These are phyloP conservation scores for Xylaria scruposa DNA, from an alignment of 495 filamentous ascomycete species.

Conservation along the genomic window DNA sequence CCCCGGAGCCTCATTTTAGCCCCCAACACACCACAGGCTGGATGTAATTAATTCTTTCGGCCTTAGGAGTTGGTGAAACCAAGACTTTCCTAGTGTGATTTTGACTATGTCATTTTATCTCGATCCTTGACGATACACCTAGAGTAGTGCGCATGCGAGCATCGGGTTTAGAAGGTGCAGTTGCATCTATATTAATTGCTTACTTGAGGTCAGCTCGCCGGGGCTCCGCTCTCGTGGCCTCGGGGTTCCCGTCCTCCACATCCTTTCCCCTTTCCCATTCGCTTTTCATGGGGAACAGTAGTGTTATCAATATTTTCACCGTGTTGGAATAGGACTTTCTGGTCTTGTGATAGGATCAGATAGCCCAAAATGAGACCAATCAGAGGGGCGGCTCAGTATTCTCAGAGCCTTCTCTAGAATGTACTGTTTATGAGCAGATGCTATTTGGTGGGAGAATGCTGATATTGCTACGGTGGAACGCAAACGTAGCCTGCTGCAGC, in stretches of 20 bases:
- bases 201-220: constrained; percentile 16
- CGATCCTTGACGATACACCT: not conserved
- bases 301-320: not conserved
- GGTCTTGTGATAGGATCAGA: not conserved
- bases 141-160: not conserved
- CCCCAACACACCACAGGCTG: not conserved
- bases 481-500: not conserved
- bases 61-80: not conserved
- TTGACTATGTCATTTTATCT: not conserved
- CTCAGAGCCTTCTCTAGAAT: not conserved
- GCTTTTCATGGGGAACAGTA: not conserved
- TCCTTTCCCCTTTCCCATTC: not conserved
- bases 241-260: constrained; percentile 19
- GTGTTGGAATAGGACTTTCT: not conserved
- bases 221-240: not conserved
- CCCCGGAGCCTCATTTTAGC: constrained; percentile 16
- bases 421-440: not conserved
- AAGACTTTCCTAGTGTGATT: not conserved
- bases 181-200: constrained; percentile 22
- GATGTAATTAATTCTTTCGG: not conserved
- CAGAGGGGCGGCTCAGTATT: not conserved
- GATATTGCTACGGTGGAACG: not conserved
- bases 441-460: not conserved
- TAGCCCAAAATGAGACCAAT: not conserved
- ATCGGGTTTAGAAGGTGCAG: not conserved